These are phyloP conservation scores for Physcia stellaris DNA, from an alignment of 495 filamentous ascomycete genomes.

Conservation along the genomic window DNA sequence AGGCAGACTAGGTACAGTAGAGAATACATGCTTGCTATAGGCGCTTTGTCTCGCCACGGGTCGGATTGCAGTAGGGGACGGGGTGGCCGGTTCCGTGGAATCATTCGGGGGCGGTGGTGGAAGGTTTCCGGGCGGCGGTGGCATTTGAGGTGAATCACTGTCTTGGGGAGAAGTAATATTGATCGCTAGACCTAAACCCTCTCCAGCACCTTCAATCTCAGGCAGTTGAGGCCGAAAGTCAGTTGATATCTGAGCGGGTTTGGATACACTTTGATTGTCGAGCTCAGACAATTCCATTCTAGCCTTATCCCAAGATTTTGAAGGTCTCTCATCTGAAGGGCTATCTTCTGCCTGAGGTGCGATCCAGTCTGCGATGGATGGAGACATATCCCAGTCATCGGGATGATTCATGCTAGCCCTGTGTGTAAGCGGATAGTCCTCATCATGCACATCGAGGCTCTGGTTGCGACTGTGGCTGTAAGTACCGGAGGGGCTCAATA, in stretches of 20 bases:
- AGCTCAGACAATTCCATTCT: neutral
- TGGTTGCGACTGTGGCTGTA: neutral
- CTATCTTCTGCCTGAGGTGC: slow-evolving; percentile 32
- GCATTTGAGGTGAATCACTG: slow-evolving; percentile 19
- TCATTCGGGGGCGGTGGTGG: slow-evolving; percentile 27
- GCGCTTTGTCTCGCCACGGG: too few relatives aligned
- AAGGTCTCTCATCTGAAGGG: slow-evolving; percentile 16
- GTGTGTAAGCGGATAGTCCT: slow-evolving; percentile 12
- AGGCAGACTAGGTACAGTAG: slow-evolving; percentile 30
- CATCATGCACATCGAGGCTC: slow-evolving; percentile 11
- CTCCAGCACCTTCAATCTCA: slow-evolving; percentile 20
- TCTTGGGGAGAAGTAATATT: slow-evolving; percentile 27
- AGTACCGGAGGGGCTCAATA: neutral
- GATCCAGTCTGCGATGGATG: slow-evolving; percentile 40
- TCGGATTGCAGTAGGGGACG: too few relatives aligned
- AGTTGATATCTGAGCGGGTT: slow-evolving; percentile 1
- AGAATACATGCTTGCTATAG: slow-evolving; percentile 25
- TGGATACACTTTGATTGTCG: neutral
- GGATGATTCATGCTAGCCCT: slow-evolving; percentile 32
- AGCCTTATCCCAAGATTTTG: slow-evolving; percentile 12
- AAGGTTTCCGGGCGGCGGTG: slow-evolving; percentile 16
- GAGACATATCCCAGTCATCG: slow-evolving; percentile 42
- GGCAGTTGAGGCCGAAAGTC: slow-evolving; percentile 17
- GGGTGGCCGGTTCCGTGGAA: too few relatives aligned
- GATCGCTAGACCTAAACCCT: slow-evolving; percentile 19